Evolutionary conservation across 805 yeast genomes (phyloP).

Genomic region (Myxozyma udenii): DNA sequence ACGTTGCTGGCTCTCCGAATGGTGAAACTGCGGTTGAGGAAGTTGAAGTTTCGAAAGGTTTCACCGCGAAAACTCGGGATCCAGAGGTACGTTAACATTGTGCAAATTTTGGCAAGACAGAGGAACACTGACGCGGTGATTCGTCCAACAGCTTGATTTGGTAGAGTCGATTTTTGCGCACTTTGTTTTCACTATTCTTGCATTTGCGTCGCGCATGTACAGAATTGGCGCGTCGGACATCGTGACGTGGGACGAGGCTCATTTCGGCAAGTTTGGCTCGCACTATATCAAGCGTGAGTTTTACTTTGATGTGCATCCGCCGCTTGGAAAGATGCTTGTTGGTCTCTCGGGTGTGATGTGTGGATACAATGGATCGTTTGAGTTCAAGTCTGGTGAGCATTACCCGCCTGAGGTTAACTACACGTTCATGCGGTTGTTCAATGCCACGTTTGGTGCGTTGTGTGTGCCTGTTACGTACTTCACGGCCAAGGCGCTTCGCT

Average conservation of each 20-base stretch:
- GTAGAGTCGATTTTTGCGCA: conserved; percentile 21
- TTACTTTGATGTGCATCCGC: conserved; percentile 97
- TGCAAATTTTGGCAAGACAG: too few relatives aligned
- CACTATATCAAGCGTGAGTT: conserved; percentile 83
- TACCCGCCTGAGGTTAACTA: conserved; percentile 78
- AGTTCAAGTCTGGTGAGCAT: conserved; percentile 73
- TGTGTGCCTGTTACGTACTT: conserved; percentile 85
- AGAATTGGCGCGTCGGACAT: conserved; percentile 63
- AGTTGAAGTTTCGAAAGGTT: too few relatives aligned
- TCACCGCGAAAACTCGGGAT: too few relatives aligned
- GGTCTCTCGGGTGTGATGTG: conserved; percentile 85
- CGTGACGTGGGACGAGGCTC: conserved; percentile 97
- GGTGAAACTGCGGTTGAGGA: too few relatives aligned
- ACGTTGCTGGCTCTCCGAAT: too few relatives aligned
- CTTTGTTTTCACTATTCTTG: conserved; percentile 56
- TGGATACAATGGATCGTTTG: conserved; percentile 84
- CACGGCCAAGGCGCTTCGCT: conserved; percentile 74
- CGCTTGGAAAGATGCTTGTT: conserved; percentile 88
- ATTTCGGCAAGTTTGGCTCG: conserved; percentile 94
- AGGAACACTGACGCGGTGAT: too few relatives aligned
- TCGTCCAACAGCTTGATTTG: conserved; percentile 4
- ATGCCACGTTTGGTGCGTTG: conserved; percentile 76
- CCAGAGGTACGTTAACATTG: too few relatives aligned
- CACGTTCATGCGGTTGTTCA: conserved; percentile 82
- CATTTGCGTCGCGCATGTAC: conserved; percentile 57